These are phyloP conservation scores for Trametes hirsuta DNA, from an alignment of 1,284 basidiomycete species.

Conservation along the genomic window DNA sequence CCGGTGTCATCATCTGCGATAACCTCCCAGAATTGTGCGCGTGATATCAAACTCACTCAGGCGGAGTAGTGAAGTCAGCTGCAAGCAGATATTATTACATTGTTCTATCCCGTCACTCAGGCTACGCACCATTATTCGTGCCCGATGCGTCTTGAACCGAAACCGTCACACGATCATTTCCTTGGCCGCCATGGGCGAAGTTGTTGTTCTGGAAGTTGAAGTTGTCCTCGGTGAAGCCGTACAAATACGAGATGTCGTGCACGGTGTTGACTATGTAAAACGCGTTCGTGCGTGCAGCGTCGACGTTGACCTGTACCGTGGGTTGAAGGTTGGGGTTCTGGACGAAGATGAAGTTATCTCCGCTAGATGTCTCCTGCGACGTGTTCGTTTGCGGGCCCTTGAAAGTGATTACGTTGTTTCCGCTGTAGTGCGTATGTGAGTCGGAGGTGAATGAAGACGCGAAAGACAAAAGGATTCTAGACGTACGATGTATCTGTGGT, in stretches of 20 bases:
- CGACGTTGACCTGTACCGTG: constrained; percentile 39
- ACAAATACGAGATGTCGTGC: constrained; percentile 52
- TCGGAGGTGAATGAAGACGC: background rate
- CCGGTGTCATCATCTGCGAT: background rate
- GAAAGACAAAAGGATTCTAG: background rate
- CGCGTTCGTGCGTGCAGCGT: constrained; percentile 51
- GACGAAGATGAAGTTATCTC: constrained; percentile 43
- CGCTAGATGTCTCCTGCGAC: constrained; percentile 36
- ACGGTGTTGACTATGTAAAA: constrained; percentile 56
- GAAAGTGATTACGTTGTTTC: constrained; percentile 47
- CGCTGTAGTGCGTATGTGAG: constrained; percentile 14
- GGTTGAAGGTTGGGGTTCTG: constrained; percentile 32
- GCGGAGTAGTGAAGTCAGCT: constrained; percentile 44
- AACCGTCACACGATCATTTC: constrained; percentile 45
- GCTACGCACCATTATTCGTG: constrained; percentile 39
- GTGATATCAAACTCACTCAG: constrained; percentile 2
- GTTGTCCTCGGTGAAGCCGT: constrained; percentile 40
- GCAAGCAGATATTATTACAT: background rate
- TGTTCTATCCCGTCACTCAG: background rate
- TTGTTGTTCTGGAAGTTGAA: constrained; percentile 53
- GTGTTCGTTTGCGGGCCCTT: constrained; percentile 35
- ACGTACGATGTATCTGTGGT: constrained; percentile 32
- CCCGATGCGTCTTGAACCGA: constrained; percentile 43
- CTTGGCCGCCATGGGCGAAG: constrained; percentile 44
- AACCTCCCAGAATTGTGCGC: too few species aligned